A percentile compares a stretch with the other conserved stretches of the same genome.
phyloP scores from a whole-genome alignment of 2,329 filamentous ascomycete genomes.

The Talaromyces sp. region DNA sequence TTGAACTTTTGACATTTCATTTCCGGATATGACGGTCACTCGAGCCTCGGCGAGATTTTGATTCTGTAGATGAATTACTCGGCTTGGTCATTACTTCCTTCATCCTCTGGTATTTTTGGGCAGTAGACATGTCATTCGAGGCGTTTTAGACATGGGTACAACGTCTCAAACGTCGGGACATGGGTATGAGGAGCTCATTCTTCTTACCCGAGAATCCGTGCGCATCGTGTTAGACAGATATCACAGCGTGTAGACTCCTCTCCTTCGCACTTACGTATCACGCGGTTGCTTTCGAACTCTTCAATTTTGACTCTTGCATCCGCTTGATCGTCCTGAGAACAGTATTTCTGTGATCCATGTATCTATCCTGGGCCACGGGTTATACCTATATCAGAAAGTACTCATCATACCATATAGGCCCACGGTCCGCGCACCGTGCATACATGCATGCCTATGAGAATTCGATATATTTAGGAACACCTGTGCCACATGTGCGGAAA shows the following conservation, averaged over 20 bases:
- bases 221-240: neutral
- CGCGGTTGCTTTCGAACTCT: neutral
- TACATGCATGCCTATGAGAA: neutral
- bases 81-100: neutral
- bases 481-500: slow-evolving; percentile 2
- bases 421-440: neutral
- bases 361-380: neutral
- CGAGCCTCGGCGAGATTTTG: neutral
- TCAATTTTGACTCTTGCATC: neutral
- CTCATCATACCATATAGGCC: neutral
- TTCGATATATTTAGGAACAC: neutral
- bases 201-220: neutral
- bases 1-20: neutral
- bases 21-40: neutral
- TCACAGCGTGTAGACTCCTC: neutral
- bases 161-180: neutral
- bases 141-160: neutral
- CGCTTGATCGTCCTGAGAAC: neutral
- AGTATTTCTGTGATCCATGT: neutral
- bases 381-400: neutral
- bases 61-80: neutral
- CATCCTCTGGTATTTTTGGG: neutral
- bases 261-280: neutral
- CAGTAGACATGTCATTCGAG: neutral
- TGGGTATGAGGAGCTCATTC: neutral